Evolutionary conservation across 1,139 yeast species (phyloP).

Genomic region (Protomyces gravidus): DNA sequence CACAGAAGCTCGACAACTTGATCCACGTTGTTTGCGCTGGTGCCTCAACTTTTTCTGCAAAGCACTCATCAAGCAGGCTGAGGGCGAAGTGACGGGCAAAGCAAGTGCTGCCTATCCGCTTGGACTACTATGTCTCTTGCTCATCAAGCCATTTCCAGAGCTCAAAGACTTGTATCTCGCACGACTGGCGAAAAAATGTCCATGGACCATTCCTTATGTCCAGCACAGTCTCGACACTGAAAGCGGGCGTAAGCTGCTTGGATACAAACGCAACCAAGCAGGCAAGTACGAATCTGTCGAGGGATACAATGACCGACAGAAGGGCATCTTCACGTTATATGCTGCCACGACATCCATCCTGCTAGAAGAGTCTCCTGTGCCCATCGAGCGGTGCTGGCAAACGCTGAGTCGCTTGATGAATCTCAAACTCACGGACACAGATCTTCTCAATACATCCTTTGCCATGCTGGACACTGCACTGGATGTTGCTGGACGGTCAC

Average conservation of each 20-base stretch:
- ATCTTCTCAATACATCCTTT: constrained; percentile 65
- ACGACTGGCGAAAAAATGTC: constrained; percentile 85
- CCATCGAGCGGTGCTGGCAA: constrained; percentile 58
- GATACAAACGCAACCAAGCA: constrained; percentile 66
- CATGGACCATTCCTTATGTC: constrained; percentile 64
- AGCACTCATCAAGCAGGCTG: constrained; percentile 84
- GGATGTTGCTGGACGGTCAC: constrained; percentile 69
- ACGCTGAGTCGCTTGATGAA: constrained; percentile 69
- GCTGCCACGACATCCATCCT: constrained; percentile 56
- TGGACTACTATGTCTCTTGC: constrained; percentile 57
- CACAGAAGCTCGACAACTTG: constrained; percentile 43
- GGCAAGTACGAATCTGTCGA: constrained; percentile 38
- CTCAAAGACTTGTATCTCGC: constrained; percentile 67
- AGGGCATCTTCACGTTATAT: constrained; percentile 80
- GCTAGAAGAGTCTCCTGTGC: constrained; percentile 47
- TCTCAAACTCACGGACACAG: constrained; percentile 34
- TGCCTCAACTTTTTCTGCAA: constrained; percentile 76
- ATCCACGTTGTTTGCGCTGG: constrained; percentile 49
- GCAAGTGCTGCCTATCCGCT: constrained; percentile 76
- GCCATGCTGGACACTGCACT: constrained; percentile 79
- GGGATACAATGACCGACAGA: constrained; percentile 75
- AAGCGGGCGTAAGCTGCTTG: constrained; percentile 79
- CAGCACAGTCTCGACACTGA: constrained; percentile 58
- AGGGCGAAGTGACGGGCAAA: constrained; percentile 79
- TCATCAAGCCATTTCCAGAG: constrained; percentile 59